Evolutionary conservation across 306 rosid species (phyloP).

Genomic region (Casuarina equisetifolia): DNA sequence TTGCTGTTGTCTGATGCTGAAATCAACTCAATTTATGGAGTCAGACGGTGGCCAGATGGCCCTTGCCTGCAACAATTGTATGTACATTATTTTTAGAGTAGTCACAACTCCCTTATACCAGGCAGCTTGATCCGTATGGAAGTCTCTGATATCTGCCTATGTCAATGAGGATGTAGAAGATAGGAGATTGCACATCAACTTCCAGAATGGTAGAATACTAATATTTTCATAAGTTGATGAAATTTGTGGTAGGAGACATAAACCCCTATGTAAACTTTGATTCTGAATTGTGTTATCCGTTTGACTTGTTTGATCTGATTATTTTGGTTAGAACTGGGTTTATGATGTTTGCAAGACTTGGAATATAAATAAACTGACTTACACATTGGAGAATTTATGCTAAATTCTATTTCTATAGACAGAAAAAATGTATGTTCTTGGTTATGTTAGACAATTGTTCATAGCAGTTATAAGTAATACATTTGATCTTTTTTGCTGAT

Average conservation of each 20-base stretch:
- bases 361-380: not conserved
- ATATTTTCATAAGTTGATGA: not conserved
- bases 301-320: not conserved
- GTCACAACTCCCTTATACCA: not conserved
- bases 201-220: not conserved
- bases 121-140: not conserved
- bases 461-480: conserved; percentile 11
- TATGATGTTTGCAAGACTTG: not conserved
- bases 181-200: not conserved
- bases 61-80: not conserved
- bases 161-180: not conserved
- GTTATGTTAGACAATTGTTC: not conserved
- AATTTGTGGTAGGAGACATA: not conserved
- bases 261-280: not conserved
- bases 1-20: not conserved
- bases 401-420: not conserved
- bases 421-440: not conserved
- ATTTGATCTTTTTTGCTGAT: conserved; percentile 23
- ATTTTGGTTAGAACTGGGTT: not conserved
- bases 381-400: not conserved
- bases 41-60: not conserved
- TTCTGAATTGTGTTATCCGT: not conserved
- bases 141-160: not conserved
- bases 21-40: not conserved
- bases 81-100: not conserved